phyloP scores from a whole-genome alignment of 768 basidiomycete species.

The Pleurotus platypus region DNA sequence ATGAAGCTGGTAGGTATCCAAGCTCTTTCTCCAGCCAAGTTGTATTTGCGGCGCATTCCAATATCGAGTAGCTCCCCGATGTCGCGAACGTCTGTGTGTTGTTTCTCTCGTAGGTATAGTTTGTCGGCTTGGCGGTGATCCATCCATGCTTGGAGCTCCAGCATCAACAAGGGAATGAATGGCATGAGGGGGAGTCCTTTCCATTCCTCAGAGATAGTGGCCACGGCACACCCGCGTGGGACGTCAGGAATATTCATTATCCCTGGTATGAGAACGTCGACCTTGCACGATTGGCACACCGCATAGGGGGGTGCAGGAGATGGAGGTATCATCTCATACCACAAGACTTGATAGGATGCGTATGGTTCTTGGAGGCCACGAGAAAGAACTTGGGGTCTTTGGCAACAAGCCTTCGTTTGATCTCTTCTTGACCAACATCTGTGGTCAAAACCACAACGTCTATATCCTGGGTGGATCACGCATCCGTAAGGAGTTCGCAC shows the following conservation, averaged over 20 bases:
- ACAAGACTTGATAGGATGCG: conserved; percentile 28
- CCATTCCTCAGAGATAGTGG: neutral
- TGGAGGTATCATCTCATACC: neutral
- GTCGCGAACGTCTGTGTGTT: neutral
- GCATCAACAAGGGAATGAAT: conserved; percentile 1
- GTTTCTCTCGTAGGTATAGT: neutral
- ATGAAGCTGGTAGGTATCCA: neutral
- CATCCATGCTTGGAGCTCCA: conserved; percentile 5
- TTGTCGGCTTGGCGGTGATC: neutral
- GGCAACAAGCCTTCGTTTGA: conserved; percentile 25
- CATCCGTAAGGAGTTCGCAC: neutral
- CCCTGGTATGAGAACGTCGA: conserved; percentile 15
- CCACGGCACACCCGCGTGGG: conserved; percentile 4
- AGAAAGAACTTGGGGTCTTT: conserved; percentile 25
- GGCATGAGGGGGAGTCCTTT: conserved; percentile 10
- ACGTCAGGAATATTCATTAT: conserved; percentile 13
- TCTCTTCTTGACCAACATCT: conserved; percentile 17
- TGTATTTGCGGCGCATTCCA: conserved; percentile 11
- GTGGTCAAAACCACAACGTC: conserved; percentile 31
- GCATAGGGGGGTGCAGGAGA: neutral
- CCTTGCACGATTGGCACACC: conserved; percentile 8
- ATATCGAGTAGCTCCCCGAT: neutral
- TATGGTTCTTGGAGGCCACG: conserved; percentile 21
- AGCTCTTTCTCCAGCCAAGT: neutral
- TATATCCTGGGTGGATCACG: conserved; percentile 23